These are phyloP conservation scores for Leccinellum rugosiceps DNA, from an alignment of 768 basidiomycete genomes.

Conservation along the genomic window DNA sequence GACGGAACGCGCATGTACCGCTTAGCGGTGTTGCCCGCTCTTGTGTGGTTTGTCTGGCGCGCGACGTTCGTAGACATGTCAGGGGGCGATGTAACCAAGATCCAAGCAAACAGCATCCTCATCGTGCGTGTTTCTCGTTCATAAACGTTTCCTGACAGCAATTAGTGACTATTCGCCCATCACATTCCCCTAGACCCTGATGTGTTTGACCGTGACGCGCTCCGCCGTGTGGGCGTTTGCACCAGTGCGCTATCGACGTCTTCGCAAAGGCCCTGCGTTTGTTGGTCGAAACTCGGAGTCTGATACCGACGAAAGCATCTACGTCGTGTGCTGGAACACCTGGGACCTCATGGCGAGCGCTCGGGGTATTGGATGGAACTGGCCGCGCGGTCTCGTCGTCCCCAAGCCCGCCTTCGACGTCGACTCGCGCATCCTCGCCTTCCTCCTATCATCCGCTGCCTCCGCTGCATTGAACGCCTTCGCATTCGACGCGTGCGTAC, in stretches of 20 bases:
- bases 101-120: slow-evolving; percentile 15
- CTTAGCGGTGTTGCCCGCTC: slow-evolving; percentile 46
- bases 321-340: slow-evolving; percentile 22
- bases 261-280: neutral
- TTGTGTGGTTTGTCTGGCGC: slow-evolving; percentile 43
- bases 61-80: slow-evolving; percentile 29
- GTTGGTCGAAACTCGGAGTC: neutral
- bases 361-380: slow-evolving; percentile 30
- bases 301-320: slow-evolving; percentile 1
- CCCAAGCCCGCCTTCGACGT: slow-evolving; percentile 7
- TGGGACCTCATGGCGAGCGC: slow-evolving; percentile 25
- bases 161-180: neutral
- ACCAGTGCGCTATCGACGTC: slow-evolving; percentile 14
- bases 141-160: neutral
- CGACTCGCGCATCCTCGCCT: slow-evolving; percentile 7
- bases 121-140: slow-evolving; percentile 14
- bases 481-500: slow-evolving; percentile 16
- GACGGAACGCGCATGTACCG: slow-evolving; percentile 41
- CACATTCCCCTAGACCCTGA: slow-evolving; percentile 7
- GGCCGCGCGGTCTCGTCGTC: slow-evolving; percentile 19
- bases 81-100: slow-evolving; percentile 11
- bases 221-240: slow-evolving; percentile 20
- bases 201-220: slow-evolving; percentile 15
- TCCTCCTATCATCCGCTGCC: slow-evolving; percentile 6
- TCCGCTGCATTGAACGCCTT: slow-evolving; percentile 5